Conservation (phyloP, 1,284 basidiomycete species). For the Pseudozyma sp. region DNA sequence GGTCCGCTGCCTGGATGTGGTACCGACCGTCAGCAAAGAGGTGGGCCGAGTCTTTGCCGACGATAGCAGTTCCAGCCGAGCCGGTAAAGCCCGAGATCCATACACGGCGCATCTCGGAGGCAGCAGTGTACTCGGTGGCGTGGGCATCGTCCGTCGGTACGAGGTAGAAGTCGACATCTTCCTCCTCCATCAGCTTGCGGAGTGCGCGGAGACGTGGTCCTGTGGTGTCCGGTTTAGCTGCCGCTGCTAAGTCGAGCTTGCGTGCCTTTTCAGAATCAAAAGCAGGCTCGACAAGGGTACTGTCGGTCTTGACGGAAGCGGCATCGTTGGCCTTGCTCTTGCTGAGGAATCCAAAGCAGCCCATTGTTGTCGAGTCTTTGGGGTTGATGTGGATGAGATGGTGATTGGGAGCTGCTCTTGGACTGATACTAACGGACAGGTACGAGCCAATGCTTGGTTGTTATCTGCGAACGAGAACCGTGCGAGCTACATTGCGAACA, state of each 20-base stretch:
- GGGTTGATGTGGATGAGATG: background rate
- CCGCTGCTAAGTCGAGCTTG: slow-evolving; percentile 4
- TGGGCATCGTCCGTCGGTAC: slow-evolving; percentile 89
- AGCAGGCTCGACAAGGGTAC: slow-evolving; percentile 32
- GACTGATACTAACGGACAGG: too few relatives aligned
- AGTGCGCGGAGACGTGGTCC: slow-evolving; percentile 73
- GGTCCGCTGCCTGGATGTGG: slow-evolving; percentile 83
- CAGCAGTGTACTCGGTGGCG: slow-evolving; percentile 85
- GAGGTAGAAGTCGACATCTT: slow-evolving; percentile 68
- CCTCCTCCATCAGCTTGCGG: slow-evolving; percentile 51
- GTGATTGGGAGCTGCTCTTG: too few relatives aligned
- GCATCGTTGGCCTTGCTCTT: slow-evolving; percentile 22
- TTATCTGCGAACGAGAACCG: background rate
- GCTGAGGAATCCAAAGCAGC: slow-evolving; percentile 41
- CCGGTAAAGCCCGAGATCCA: slow-evolving; percentile 89
- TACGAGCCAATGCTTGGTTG: too few relatives aligned
- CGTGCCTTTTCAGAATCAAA: slow-evolving; percentile 21
- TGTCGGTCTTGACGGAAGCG: slow-evolving; percentile 35
- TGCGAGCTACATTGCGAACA: background rate
- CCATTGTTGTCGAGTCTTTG: slow-evolving; percentile 17
- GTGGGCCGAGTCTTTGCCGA: slow-evolving; percentile 72
- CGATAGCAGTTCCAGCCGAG: slow-evolving; percentile 83
- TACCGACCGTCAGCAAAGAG: slow-evolving; percentile 89
- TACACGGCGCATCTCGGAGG: slow-evolving; percentile 82
- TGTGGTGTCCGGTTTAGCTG: slow-evolving; percentile 34